Percentiles rank a stretch among this genome's conserved stretches.
These are phyloP conservation scores for Immersiella caudata DNA, from an alignment of 495 filamentous ascomycete genomes.

Conservation along the genomic window DNA sequence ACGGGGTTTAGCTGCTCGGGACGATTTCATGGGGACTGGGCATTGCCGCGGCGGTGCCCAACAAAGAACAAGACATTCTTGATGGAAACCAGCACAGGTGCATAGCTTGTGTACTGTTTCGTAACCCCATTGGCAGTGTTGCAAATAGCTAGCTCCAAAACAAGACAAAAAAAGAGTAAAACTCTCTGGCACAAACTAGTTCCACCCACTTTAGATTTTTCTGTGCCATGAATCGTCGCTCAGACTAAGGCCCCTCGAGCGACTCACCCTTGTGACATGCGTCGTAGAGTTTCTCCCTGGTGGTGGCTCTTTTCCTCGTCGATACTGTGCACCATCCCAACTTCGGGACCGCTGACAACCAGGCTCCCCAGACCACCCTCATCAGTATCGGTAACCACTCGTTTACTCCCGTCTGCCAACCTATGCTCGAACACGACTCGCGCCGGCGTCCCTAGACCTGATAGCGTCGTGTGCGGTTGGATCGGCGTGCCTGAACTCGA, in stretches of 20 bases:
- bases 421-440: conserved; percentile 33
- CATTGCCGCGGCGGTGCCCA: background rate
- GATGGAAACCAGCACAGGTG: background rate
- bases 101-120: background rate
- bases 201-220: background rate
- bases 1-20: background rate
- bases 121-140: background rate
- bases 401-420: conserved; percentile 13
- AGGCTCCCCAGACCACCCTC: conserved; percentile 6
- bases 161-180: background rate
- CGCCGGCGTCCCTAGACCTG: conserved; percentile 13
- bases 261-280: background rate
- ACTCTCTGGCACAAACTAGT: background rate
- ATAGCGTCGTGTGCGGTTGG: background rate
- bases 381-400: conserved; percentile 25
- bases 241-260: background rate
- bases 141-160: background rate
- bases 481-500: background rate
- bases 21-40: background rate
- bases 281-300: background rate
- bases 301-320: background rate
- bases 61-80: background rate
- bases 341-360: background rate
- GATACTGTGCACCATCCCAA: background rate
- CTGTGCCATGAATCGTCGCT: background rate